Conservation (phyloP, 2,329 filamentous ascomycete genomes). For the Elsinoe arachidis region DNA sequence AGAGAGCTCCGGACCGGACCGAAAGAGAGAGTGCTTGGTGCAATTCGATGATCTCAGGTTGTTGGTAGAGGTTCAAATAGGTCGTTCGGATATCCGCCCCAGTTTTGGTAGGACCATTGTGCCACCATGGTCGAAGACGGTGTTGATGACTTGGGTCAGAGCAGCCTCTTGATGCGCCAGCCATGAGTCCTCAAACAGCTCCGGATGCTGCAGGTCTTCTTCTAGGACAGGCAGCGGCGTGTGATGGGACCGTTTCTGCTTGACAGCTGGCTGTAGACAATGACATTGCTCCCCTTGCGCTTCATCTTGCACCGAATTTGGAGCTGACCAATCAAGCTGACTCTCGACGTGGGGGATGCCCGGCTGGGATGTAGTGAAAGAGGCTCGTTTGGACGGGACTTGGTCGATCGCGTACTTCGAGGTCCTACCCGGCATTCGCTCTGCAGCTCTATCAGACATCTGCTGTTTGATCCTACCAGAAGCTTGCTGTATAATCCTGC, state of each 20-base stretch:
- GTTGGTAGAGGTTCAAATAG: constrained; percentile 48
- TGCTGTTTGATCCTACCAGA: no score
- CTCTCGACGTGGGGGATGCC: no score
- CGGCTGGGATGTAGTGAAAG: no score
- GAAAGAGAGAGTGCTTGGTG: constrained; percentile 52
- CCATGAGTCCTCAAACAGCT: constrained; percentile 56
- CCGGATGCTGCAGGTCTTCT: constrained; percentile 47
- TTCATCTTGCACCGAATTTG: no score
- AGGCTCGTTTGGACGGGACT: no score
- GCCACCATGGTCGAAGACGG: constrained; percentile 40
- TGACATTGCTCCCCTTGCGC: neutral
- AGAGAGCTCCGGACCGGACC: constrained; percentile 48
- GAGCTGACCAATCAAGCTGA: no score
- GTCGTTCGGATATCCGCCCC: constrained; percentile 33
- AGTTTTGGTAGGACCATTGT: constrained; percentile 6
- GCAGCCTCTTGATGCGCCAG: constrained; percentile 53
- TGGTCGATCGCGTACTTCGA: no score
- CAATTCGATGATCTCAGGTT: constrained; percentile 40
- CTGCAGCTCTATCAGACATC: neutral
- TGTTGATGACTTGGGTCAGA: constrained; percentile 52
- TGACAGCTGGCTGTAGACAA: neutral
- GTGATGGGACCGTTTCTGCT: neutral
- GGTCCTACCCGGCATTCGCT: no score
- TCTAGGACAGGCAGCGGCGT: constrained; percentile 36
- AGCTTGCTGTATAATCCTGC: no score